Percentiles rank a stretch among this genome's conserved stretches.
These are phyloP conservation scores for Diplodia sapinea DNA, from an alignment of 2,329 filamentous ascomycete species.

Conservation along the genomic window DNA sequence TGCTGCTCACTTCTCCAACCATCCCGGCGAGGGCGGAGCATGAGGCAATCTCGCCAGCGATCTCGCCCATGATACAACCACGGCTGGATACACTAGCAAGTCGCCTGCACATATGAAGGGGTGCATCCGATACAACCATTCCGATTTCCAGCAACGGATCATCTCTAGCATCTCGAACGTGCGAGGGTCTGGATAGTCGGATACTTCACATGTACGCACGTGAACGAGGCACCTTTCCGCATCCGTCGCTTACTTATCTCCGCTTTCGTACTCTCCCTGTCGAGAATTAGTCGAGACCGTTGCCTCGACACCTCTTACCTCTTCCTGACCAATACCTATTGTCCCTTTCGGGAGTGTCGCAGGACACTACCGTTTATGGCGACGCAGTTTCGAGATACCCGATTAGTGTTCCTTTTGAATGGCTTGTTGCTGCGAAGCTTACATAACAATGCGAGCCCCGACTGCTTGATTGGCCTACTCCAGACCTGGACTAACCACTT, in stretches of 20 bases:
- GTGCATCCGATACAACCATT: background rate
- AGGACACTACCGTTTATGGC: too few species aligned
- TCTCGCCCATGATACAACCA: background rate
- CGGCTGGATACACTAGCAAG: background rate
- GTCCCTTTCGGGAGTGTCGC: background rate
- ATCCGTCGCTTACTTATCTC: background rate
- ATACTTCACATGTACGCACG: background rate
- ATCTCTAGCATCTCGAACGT: background rate
- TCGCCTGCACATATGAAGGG: background rate
- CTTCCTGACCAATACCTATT: background rate
- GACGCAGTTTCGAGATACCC: background rate
- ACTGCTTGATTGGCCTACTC: background rate
- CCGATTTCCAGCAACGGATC: background rate
- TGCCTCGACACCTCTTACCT: background rate
- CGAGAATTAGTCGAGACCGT: background rate
- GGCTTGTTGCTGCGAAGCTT: background rate
- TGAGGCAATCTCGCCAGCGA: conserved; percentile 2
- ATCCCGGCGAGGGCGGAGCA: conserved; percentile 1
- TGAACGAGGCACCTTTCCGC: background rate
- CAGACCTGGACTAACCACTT: background rate
- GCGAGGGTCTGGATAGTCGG: background rate
- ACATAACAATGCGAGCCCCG: background rate
- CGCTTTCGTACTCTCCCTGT: background rate
- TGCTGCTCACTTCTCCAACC: conserved; percentile 1
- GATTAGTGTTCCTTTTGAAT: background rate